A percentile compares a stretch with the other conserved stretches of the same genome.
phyloP scores from a whole-genome alignment of 352 stramenopile species.

The Globisporangium parvum region DNA sequence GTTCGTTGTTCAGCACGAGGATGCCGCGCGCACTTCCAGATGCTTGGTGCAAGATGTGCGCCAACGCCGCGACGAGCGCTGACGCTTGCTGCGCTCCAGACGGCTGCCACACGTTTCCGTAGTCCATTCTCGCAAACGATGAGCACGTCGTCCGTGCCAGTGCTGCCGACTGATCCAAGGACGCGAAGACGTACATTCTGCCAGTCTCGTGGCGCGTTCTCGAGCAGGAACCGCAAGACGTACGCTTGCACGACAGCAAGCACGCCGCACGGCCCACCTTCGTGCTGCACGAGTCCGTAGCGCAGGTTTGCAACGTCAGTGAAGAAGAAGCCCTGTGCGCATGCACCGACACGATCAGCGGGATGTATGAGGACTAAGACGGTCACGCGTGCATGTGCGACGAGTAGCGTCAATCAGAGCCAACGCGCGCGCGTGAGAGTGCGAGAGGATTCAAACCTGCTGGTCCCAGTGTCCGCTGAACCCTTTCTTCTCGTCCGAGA shows the following conservation, averaged over 20 bases:
- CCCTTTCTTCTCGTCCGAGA: slow-evolving; percentile 39
- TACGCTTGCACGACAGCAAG: slow-evolving; percentile 92
- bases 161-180: background rate
- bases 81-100: slow-evolving; percentile 26
- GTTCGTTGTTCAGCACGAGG: slow-evolving; percentile 36
- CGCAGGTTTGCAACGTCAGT: slow-evolving; percentile 36
- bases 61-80: slow-evolving; percentile 41
- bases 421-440: background rate
- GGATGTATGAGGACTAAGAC: background rate
- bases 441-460: slow-evolving; percentile 27
- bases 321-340: slow-evolving; percentile 59
- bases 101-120: slow-evolving; percentile 30
- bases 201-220: slow-evolving; percentile 35
- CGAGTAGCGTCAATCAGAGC: background rate
- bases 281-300: slow-evolving; percentile 90
- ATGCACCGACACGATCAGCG: background rate
- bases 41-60: slow-evolving; percentile 67
- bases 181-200: slow-evolving; percentile 45
- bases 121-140: background rate
- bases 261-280: slow-evolving; percentile 93
- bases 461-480: slow-evolving; percentile 71
- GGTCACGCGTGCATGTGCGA: background rate
- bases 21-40: slow-evolving; percentile 23
- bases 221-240: slow-evolving; percentile 74
- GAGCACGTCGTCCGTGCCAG: background rate